Base-by-base conservation (phyloP, 805 yeast species). In the Starmera quercuum region DNA sequence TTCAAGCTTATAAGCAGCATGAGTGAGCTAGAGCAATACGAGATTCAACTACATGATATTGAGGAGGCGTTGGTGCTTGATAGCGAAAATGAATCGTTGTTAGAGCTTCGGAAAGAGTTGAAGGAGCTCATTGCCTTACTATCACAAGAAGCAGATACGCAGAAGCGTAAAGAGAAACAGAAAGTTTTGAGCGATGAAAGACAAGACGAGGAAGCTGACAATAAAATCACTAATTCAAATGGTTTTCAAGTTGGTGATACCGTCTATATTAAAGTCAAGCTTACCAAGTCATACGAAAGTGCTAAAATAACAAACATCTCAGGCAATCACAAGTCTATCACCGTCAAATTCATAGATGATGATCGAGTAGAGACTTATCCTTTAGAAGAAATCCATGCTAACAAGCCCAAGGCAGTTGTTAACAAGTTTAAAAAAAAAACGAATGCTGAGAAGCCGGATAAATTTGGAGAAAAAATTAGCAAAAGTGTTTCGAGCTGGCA, bases 11-110 rank as follows among this genome's bases (percentile, higher is more conserved):
- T 7, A 18, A 15, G 9, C n/a, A 20, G 11, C 4, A 45, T 43
- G 47, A 34, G 40, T 13, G 49, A 44, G 27, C 30, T 44, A 26
- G 40, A 40, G 33, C 47, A 46, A 24, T 44, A 44, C 32, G 19
- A 30, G 22, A 29, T 26, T 19, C 51, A 46, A 24, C 29, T 46
- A 7, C n/a, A 28, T 10, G 51, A 44, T 5, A 30, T 40, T 13
- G 42, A 44, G 20, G 47, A 42, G 4, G 21, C 40, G 2, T 26
- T 46, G 10, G 26, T 31, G 16, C 24, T 18, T 14, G 45, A 42
- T 20, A 44, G 49, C 1, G 35, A 40, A 19, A 39, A 46, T 17
- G 41, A 33, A 19, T 28, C 44, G 1, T 27, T 44, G 2, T 17
- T 35, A 18, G 45, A 39, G 9, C 33, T 46, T 17, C 37, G 37